Evolutionary conservation across 306 rosid genomes (phyloP).

Genomic region (Begonia loranthoides): DNA sequence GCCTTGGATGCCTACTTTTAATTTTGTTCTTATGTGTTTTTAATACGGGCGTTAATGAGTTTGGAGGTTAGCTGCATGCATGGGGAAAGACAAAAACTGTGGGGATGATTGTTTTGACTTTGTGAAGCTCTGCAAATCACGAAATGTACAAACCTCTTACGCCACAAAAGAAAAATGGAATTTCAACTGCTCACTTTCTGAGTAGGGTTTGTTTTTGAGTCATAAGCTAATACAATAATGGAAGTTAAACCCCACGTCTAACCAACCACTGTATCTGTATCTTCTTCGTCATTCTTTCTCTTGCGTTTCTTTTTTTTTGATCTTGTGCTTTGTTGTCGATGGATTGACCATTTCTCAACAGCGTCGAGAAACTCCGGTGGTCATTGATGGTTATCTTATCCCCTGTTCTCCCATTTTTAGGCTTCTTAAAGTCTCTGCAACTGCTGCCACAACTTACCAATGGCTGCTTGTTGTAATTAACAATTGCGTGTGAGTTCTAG

Average conservation of each 20-base stretch:
- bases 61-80: constrained; percentile 3
- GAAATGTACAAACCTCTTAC: no score
- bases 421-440: no score
- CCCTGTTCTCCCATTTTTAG: no score
- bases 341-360: no score
- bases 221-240: constrained; percentile 40
- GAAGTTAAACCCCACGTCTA: constrained; percentile 29
- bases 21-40: no score
- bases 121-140: constrained; percentile 4
- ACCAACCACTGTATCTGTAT: constrained; percentile 50
- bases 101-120: constrained; percentile 43
- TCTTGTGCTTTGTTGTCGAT: no score
- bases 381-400: neutral
- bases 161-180: constrained; percentile 12
- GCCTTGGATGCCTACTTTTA: no score
- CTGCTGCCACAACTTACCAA: no score
- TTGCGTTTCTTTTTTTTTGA: no score
- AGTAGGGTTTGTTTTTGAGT: constrained; percentile 14
- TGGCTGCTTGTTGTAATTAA: no score
- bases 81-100: constrained; percentile 24
- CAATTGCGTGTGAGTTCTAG: no score
- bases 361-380: neutral
- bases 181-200: constrained; percentile 63
- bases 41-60: no score
- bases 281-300: constrained; percentile 12